A percentile compares a stretch with the other conserved stretches of the same genome.
phyloP scores from a whole-genome alignment of 148 eudicot species.

The Bassia scoparia region DNA sequence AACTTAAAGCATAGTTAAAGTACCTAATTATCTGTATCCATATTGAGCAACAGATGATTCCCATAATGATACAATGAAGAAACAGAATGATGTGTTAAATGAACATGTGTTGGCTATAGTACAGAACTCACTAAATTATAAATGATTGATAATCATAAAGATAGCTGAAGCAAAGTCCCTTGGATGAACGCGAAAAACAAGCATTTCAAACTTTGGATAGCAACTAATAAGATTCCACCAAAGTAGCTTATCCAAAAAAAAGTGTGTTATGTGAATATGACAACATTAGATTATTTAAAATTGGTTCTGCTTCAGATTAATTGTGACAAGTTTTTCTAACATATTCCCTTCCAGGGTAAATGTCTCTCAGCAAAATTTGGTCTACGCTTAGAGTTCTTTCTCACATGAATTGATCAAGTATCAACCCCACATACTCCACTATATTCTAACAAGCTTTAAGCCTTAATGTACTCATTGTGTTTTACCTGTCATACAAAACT shows the following conservation, averaged over 20 bases:
- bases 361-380: too few relatives aligned
- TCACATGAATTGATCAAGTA: too few relatives aligned
- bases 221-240: neutral
- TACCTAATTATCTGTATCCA: constrained; percentile 66
- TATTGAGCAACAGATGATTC: constrained; percentile 19
- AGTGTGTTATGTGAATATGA: neutral
- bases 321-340: neutral
- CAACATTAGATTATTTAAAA: neutral
- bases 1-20: constrained; percentile 72
- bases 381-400: neutral
- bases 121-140: neutral
- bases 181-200: neutral
- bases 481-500: too few relatives aligned
- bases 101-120: neutral
- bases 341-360: neutral
- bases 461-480: too few relatives aligned
- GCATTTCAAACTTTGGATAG: neutral
- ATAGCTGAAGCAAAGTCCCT: neutral
- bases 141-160: neutral
- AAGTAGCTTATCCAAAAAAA: neutral
- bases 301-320: too few relatives aligned
- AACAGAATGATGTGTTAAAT: neutral
- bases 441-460: too few relatives aligned
- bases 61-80: constrained; percentile 1
- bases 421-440: too few relatives aligned